A percentile compares a stretch with the other conserved stretches of the same genome.
Conservation (phyloP, 1,284 basidiomycete species). For the Puccinia sorghi region DNA sequence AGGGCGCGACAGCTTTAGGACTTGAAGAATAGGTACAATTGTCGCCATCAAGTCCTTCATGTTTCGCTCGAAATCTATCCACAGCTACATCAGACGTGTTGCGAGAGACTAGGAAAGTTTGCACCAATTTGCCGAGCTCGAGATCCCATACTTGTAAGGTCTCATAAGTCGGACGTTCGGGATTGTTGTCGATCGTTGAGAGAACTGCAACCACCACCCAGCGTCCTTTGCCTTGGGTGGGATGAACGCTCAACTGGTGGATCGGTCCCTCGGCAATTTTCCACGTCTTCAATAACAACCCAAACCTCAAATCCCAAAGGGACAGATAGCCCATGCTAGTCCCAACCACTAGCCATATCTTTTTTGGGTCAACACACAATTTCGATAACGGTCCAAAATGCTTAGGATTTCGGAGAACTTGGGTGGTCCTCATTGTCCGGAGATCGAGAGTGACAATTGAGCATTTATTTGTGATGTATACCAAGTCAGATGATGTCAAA, state of each 20-base stretch:
- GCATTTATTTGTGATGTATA: constrained; percentile 81
- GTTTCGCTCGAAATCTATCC: constrained; percentile 45
- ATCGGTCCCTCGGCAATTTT: constrained; percentile 65
- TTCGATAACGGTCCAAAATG: constrained; percentile 83
- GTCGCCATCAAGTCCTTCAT: constrained; percentile 36
- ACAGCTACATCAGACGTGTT: constrained; percentile 44
- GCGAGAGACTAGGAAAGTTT: constrained; percentile 39
- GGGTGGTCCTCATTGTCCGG: constrained; percentile 75
- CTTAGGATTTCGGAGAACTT: constrained; percentile 76
- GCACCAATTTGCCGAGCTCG: constrained; percentile 51
- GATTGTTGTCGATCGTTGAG: constrained; percentile 47
- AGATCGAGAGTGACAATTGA: constrained; percentile 78
- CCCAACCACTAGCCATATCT: constrained; percentile 82
- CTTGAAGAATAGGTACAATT: constrained; percentile 26
- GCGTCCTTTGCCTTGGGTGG: constrained; percentile 71
- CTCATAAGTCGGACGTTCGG: constrained; percentile 43
- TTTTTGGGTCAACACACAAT: constrained; percentile 76
- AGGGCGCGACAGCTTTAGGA: background rate
- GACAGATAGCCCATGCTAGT: constrained; percentile 79
- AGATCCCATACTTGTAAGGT: constrained; percentile 57
- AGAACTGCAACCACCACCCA: constrained; percentile 85
- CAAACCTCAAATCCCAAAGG: constrained; percentile 93
- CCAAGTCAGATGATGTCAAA: constrained; percentile 61
- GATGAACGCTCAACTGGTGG: constrained; percentile 75
- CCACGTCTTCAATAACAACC: constrained; percentile 84